A percentile compares a stretch with the other conserved stretches of the same genome.
Evolutionary conservation across 495 filamentous ascomycete genomes (phyloP).

Genomic region (Aspergillus sparsus): DNA sequence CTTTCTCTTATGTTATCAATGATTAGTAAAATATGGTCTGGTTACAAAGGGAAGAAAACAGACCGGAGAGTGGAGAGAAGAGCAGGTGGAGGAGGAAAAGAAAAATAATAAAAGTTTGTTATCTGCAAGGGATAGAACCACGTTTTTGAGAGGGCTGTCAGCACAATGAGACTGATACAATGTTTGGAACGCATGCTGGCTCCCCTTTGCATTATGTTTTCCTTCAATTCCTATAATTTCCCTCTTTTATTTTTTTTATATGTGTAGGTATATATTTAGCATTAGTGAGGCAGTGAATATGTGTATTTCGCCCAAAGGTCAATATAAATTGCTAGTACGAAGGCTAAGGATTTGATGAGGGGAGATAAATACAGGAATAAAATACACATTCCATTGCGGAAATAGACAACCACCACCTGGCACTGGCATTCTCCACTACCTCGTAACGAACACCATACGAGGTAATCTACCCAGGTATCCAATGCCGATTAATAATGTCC

Average conservation of each 20-base stretch:
- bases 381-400: constrained; percentile 1
- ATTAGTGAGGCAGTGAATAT: too few relatives aligned
- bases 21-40: not conserved
- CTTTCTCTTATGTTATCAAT: not conserved
- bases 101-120: constrained; percentile 1
- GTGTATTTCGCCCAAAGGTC: too few relatives aligned
- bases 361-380: not conserved
- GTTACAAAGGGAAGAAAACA: not conserved
- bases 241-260: too few relatives aligned
- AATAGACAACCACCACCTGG: not conserved
- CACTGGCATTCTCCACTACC: not conserved
- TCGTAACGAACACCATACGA: not conserved
- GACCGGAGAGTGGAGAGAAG: not conserved
- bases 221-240: too few relatives aligned
- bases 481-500: constrained; percentile 1
- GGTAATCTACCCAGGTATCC: not conserved
- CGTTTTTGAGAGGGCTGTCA: constrained; percentile 19
- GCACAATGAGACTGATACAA: not conserved
- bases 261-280: too few relatives aligned
- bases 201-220: not conserved
- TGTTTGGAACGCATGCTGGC: not conserved
- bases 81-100: not conserved
- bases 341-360: not conserved
- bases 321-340: not conserved
- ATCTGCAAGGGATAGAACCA: constrained; percentile 18